Evolutionary conservation across 2,329 filamentous ascomycete genomes (phyloP).

Genomic region (Talaromyces sp.): DNA sequence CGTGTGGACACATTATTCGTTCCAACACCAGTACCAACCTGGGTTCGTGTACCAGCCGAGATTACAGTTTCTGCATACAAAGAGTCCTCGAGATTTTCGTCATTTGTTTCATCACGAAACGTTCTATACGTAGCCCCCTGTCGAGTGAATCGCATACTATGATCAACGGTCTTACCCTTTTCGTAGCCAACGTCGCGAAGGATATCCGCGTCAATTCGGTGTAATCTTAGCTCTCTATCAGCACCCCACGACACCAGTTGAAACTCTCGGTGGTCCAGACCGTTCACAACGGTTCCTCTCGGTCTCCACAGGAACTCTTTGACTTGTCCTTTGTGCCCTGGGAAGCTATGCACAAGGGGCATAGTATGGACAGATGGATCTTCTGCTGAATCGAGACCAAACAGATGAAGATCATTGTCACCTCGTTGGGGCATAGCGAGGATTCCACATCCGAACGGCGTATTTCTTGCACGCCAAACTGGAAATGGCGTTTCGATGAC

Average conservation of each 20-base stretch:
- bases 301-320: conserved; percentile 91
- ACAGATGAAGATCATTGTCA: conserved; percentile 79
- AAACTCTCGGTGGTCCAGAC: conserved; percentile 80
- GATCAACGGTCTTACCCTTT: conserved; percentile 62
- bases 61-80: conserved; percentile 30
- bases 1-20: conserved; percentile 50
- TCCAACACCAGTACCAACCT: conserved; percentile 37
- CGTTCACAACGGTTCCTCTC: conserved; percentile 64
- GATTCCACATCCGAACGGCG: conserved; percentile 80
- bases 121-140: conserved; percentile 81
- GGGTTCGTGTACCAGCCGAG: conserved; percentile 27
- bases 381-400: conserved; percentile 58
- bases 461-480: conserved; percentile 86
- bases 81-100: conserved; percentile 52
- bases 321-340: conserved; percentile 60
- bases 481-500: conserved; percentile 80
- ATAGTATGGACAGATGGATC: conserved; percentile 35
- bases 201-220: conserved; percentile 64
- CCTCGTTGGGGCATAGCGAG: conserved; percentile 90
- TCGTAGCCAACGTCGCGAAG: conserved; percentile 68
- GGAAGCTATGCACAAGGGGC: conserved; percentile 50
- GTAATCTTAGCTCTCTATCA: conserved; percentile 75
- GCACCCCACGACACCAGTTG: conserved; percentile 91
- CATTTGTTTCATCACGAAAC: conserved; percentile 68
- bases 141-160: conserved; percentile 69